Evolutionary conservation across 345 rosid species (phyloP).

Genomic region (Rubroshorea leprosula): DNA sequence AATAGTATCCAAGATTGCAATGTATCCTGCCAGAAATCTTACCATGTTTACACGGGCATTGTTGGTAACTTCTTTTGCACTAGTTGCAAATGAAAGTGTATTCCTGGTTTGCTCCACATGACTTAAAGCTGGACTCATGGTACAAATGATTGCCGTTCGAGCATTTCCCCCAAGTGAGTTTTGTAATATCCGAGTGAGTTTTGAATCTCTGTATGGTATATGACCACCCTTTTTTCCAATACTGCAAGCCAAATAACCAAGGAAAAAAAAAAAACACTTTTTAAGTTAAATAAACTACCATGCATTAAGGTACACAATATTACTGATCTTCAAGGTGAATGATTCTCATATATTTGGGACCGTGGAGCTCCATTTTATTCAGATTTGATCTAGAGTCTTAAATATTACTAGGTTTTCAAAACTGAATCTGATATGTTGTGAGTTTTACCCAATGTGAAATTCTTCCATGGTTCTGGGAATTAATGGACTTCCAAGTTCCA

Average conservation of each 20-base stretch:
- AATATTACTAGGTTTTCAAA: not conserved
- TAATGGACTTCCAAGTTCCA: not conserved
- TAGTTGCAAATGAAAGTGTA: constrained; percentile 78
- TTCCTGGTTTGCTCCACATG: constrained; percentile 89
- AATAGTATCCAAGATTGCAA: not conserved
- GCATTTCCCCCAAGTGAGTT: constrained; percentile 98
- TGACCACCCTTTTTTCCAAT: constrained; percentile 63
- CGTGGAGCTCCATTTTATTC: not conserved
- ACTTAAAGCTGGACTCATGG: constrained; percentile 89
- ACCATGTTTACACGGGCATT: constrained; percentile 91
- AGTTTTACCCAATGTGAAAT: too few relatives aligned
- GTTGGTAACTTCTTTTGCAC: constrained; percentile 94
- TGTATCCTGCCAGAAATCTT: constrained; percentile 8
- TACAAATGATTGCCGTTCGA: constrained; percentile 91
- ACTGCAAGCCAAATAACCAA: constrained; percentile 43
- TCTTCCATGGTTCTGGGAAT: too few relatives aligned
- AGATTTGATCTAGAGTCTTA: not conserved
- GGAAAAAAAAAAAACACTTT: constrained; percentile 1
- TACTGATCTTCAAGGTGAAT: not conserved
- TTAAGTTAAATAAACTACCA: not conserved
- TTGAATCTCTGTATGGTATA: constrained; percentile 92
- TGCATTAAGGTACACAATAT: not conserved
- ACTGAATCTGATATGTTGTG: too few relatives aligned
- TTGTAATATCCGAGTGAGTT: constrained; percentile 93
- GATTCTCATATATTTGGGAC: not conserved